Percentiles rank a stretch among this genome's conserved stretches.
Evolutionary conservation across 352 stramenopile species (phyloP).

Genomic region (Pythium dissotocum): DNA sequence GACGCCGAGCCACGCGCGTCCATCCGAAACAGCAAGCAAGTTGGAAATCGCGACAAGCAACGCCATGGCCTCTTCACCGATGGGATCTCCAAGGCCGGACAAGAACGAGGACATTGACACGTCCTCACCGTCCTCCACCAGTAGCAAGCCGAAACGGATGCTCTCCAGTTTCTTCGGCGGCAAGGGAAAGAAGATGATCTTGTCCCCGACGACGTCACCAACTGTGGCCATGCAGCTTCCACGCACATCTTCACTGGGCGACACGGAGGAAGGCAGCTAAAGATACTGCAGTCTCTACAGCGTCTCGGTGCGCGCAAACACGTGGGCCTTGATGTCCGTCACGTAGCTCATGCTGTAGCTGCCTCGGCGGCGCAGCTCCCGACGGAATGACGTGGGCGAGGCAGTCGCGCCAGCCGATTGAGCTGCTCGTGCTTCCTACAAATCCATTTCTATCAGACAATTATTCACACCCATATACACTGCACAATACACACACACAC

Average conservation of each 20-base stretch:
- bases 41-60: neutral
- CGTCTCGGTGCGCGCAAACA: constrained; percentile 63
- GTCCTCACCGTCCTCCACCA: neutral
- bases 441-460: neutral
- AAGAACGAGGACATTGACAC: constrained; percentile 19
- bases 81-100: constrained; percentile 4
- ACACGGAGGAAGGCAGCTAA: neutral
- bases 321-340: constrained; percentile 85
- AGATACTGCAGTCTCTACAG: constrained; percentile 1
- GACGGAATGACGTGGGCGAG: constrained; percentile 69
- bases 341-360: constrained; percentile 90
- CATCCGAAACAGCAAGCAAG: constrained; percentile 4
- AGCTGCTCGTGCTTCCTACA: constrained; percentile 33
- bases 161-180: constrained; percentile 12
- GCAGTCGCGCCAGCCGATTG: constrained; percentile 12
- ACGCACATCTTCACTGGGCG: neutral
- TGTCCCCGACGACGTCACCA: neutral
- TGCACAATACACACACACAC: neutral
- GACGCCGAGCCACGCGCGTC: constrained; percentile 11
- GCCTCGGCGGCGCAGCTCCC: constrained; percentile 74
- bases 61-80: neutral
- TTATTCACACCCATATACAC: neutral
- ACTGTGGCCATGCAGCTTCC: neutral
- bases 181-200: constrained; percentile 15
- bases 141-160: constrained; percentile 1